These are phyloP conservation scores for Pulveroboletus sp. DNA, from an alignment of 768 basidiomycete species.

Conservation along the genomic window DNA sequence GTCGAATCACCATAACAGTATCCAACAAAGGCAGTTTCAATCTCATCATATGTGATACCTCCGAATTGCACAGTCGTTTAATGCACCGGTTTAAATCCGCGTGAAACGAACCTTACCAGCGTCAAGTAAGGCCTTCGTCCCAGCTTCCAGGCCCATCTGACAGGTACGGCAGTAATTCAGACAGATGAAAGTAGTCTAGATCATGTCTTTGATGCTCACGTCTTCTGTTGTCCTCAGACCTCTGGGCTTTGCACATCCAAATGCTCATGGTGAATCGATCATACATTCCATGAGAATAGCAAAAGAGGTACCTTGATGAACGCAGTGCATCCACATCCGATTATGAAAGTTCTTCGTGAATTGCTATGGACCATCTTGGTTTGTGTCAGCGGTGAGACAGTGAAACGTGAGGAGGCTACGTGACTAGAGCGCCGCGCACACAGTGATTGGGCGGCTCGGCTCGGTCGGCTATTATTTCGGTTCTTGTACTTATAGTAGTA, in stretches of 20 bases:
- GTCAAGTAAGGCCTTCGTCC: slow-evolving; percentile 82
- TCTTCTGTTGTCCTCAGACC: slow-evolving; percentile 67
- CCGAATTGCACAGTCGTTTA: not conserved
- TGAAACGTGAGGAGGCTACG: too few species aligned
- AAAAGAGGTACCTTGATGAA: slow-evolving; percentile 15
- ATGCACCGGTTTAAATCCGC: not conserved
- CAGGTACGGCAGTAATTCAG: not conserved
- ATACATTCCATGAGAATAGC: not conserved
- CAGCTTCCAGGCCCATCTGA: slow-evolving; percentile 84
- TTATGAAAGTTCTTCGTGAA: slow-evolving; percentile 14
- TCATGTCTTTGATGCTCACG: slow-evolving; percentile 35
- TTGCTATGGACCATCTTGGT: slow-evolving; percentile 8
- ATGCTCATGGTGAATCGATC: not conserved
- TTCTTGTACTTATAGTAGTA: too few species aligned
- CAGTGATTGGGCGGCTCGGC: too few species aligned
- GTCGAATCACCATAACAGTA: slow-evolving; percentile 81
- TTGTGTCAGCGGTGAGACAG: not conserved
- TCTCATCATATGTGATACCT: slow-evolving; percentile 80
- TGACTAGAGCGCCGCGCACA: too few species aligned
- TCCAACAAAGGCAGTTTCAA: slow-evolving; percentile 73
- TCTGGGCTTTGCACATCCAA: slow-evolving; percentile 48
- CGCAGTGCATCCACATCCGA: slow-evolving; percentile 20
- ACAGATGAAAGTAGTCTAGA: not conserved
- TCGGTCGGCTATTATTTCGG: too few species aligned
- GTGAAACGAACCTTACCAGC: slow-evolving; percentile 47